phyloP scores from a whole-genome alignment of 805 yeast species.

The Metschnikowia aberdeeniae region DNA sequence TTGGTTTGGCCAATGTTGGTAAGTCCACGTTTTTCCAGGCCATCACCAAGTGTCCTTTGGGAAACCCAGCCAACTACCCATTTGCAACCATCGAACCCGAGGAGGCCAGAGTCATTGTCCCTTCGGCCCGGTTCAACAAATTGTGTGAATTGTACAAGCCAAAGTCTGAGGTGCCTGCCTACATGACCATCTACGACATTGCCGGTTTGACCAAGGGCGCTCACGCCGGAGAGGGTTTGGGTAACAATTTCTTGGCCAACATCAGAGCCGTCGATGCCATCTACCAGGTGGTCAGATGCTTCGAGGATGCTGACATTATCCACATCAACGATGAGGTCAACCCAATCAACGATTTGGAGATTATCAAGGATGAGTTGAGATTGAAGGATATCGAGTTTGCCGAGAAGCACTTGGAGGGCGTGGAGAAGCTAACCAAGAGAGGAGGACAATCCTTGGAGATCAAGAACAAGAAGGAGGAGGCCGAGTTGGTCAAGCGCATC shows the following conservation, averaged over 20 bases:
- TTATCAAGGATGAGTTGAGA: conserved; percentile 86
- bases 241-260: conserved; percentile 67
- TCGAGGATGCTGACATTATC: conserved; percentile 95
- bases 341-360: conserved; percentile 91
- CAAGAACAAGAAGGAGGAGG: conserved; percentile 84
- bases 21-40: conserved; percentile 22
- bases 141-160: conserved; percentile 44
- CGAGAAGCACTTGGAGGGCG: conserved; percentile 71
- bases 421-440: conserved; percentile 75
- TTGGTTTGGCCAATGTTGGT: conserved; percentile 30
- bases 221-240: conserved; percentile 62
- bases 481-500: conserved; percentile 66
- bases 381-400: conserved; percentile 96
- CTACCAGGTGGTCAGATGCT: conserved; percentile 57
- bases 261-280: conserved; percentile 70
- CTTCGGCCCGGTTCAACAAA: conserved; percentile 19
- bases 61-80: conserved; percentile 48
- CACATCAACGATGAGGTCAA: conserved; percentile 87
- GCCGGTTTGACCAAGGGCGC: conserved; percentile 58
- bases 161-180: conserved; percentile 32
- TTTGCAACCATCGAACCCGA: conserved; percentile 76
- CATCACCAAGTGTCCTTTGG: conserved; percentile 21
- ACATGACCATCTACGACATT: conserved; percentile 21
- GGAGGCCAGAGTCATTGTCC: conserved; percentile 38
- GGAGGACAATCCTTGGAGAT: conserved; percentile 89